Conservation (phyloP, 257 asterid species). For the Nicotiana benthamiana region DNA sequence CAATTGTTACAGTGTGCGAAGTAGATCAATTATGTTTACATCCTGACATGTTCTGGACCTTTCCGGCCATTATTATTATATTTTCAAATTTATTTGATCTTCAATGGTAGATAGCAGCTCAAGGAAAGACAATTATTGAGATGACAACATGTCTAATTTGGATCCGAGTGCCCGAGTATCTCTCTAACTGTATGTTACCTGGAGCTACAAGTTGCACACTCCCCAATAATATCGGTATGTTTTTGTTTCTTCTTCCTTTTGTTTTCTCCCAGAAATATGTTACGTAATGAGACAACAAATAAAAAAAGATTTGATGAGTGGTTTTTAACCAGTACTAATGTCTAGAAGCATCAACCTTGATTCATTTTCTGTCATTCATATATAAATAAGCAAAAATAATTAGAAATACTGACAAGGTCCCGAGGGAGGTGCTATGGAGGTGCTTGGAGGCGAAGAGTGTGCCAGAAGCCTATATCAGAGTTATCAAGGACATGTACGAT, state of each 20-base stretch:
- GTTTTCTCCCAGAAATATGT: not conserved
- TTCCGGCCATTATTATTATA: not conserved
- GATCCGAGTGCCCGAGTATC: not conserved
- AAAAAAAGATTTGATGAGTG: not conserved
- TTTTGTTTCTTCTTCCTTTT: not conserved
- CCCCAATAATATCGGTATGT: not conserved
- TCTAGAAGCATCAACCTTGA: not conserved
- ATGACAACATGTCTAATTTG: not conserved
- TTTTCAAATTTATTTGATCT: not conserved
- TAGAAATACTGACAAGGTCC: not conserved
- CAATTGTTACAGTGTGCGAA: not conserved
- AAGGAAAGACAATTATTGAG: not conserved
- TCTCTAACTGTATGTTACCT: not conserved
- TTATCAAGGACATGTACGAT: no score
- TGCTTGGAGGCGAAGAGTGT: no score
- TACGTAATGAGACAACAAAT: not conserved
- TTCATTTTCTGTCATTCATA: not conserved
- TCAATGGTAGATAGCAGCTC: not conserved
- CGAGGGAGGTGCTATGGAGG: no score
- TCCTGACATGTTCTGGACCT: not conserved
- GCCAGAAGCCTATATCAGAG: no score
- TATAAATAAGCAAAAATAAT: not conserved
- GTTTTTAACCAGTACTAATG: not conserved
- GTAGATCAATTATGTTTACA: not conserved
- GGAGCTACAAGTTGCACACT: not conserved